Evolutionary conservation across 2,329 filamentous ascomycete species (phyloP).

Genomic region (Aspergillus intermedius): DNA sequence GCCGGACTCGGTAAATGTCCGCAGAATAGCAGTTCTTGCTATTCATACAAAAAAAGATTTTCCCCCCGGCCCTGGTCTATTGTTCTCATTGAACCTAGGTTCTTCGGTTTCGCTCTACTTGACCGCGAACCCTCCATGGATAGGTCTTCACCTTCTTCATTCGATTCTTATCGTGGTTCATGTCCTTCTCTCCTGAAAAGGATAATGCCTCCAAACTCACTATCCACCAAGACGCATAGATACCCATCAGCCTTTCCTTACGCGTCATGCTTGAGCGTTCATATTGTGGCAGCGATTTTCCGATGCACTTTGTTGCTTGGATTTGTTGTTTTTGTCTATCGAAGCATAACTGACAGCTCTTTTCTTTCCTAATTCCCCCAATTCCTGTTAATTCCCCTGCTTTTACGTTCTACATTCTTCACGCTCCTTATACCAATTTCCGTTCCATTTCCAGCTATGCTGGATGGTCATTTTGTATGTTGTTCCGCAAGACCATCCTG

Average conservation of each 20-base stretch:
- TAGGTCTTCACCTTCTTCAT: too few species aligned
- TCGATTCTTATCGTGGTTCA: too few species aligned
- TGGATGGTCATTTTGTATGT: not conserved
- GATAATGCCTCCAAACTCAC: not conserved
- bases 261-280: not conserved
- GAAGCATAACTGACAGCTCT: not conserved
- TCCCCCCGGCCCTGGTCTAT: too few species aligned
- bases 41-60: too few species aligned
- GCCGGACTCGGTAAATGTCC: constrained; percentile 16
- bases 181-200: not conserved
- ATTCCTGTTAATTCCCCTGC: not conserved
- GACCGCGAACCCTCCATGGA: too few species aligned
- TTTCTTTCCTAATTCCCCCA: constrained; percentile 3
- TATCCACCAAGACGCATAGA: not conserved
- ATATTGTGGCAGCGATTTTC: not conserved
- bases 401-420: constrained; percentile 6
- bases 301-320: not conserved
- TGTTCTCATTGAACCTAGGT: too few species aligned
- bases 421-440: constrained; percentile 17
- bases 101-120: too few species aligned
- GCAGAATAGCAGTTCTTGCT: too few species aligned
- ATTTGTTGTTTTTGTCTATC: not conserved
- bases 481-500: not conserved
- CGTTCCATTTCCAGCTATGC: constrained; percentile 1
- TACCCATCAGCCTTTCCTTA: not conserved